Evolutionary conservation across 257 asterid species (phyloP).

Genomic region (Lycium barbarum): DNA sequence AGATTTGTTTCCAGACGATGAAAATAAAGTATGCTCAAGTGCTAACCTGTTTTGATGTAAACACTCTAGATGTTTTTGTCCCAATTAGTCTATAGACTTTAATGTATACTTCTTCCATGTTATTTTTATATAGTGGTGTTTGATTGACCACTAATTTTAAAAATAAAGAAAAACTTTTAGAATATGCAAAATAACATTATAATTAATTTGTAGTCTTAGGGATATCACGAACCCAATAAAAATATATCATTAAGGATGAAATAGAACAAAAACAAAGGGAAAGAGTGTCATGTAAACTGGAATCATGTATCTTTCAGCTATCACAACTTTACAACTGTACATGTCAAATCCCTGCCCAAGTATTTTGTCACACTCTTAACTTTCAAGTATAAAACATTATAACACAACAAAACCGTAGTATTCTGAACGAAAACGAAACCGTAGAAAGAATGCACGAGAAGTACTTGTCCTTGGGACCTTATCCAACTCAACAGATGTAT

Average conservation of each 20-base stretch:
- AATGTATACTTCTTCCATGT: too few species aligned
- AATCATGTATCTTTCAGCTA: neutral
- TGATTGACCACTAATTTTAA: too few species aligned
- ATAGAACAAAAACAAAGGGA: too few species aligned
- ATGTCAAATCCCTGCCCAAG: neutral
- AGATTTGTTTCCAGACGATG: neutral
- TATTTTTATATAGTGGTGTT: too few species aligned
- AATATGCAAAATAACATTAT: too few species aligned
- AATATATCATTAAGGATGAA: too few species aligned
- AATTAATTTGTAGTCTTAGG: too few species aligned
- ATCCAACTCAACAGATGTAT: neutral
- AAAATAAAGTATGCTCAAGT: neutral
- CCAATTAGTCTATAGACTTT: neutral
- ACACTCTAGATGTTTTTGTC: neutral
- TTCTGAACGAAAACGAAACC: neutral
- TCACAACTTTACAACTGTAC: constrained; percentile 9
- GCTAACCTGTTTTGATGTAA: neutral
- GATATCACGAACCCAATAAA: too few species aligned
- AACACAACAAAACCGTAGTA: neutral
- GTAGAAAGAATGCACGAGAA: neutral
- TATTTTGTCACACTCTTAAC: neutral
- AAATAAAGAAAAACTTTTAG: too few species aligned
- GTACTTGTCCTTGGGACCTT: neutral
- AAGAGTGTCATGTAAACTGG: neutral
- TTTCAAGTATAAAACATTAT: neutral